Percentiles rank a stretch among this genome's conserved stretches.
Evolutionary conservation across 306 rosid genomes (phyloP).

Genomic region (Mucuna pruriens): DNA sequence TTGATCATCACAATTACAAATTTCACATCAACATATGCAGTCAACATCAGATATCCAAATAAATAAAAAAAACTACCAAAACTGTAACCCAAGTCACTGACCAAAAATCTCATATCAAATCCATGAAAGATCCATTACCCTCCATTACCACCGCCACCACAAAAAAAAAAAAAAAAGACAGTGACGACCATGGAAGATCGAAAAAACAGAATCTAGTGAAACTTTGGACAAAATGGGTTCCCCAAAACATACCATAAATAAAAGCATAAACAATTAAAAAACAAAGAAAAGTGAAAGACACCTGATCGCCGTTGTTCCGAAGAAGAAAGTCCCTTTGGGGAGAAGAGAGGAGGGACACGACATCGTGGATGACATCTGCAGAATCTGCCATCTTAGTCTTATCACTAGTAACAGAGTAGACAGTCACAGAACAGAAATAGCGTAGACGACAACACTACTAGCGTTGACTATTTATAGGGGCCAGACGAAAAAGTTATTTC

Average conservation of each 20-base stretch:
- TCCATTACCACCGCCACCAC: background rate
- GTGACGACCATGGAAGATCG: background rate
- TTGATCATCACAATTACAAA: background rate
- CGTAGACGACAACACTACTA: background rate
- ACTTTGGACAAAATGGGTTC: background rate
- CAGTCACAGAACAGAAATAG: background rate
- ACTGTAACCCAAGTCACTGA: background rate
- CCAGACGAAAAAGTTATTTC: too few relatives aligned
- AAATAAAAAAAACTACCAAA: background rate
- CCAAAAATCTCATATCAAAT: background rate
- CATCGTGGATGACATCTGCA: conserved; percentile 35
- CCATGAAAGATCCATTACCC: background rate
- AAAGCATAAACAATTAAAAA: background rate
- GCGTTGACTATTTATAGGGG: background rate
- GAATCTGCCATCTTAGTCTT: conserved; percentile 33
- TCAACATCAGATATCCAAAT: background rate
- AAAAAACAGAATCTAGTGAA: background rate
- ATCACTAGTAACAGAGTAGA: background rate
- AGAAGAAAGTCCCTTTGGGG: conserved; percentile 55
- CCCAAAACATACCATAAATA: background rate
- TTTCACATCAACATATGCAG: background rate
- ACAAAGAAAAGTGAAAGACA: background rate
- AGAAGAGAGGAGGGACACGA: conserved; percentile 56
- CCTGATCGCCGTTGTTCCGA: conserved; percentile 69
- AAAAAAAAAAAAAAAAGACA: background rate